Percentiles rank a stretch among this genome's conserved stretches.
phyloP scores from a whole-genome alignment of 768 basidiomycete species.

The Tulasnella sp. region DNA sequence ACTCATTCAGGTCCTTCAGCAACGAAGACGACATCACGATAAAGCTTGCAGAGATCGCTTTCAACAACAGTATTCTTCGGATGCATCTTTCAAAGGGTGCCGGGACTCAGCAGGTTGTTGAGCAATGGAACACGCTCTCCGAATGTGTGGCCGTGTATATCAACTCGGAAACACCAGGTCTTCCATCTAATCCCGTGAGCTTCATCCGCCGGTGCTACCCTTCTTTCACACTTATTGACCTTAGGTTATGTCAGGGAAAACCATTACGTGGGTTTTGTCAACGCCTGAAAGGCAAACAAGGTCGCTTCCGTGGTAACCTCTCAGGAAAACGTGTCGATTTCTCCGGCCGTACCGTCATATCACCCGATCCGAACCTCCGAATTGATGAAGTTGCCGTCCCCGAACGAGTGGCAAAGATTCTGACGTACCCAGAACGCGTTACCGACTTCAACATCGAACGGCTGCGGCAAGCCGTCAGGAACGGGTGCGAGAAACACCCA shows the following conservation, averaged over 20 bases:
- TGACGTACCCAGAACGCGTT: constrained; percentile 95
- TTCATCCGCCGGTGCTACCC: not conserved
- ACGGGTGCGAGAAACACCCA: constrained; percentile 83
- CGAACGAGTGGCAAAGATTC: constrained; percentile 82
- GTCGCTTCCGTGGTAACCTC: constrained; percentile 94
- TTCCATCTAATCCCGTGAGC: constrained; percentile 55
- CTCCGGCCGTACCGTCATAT: constrained; percentile 95
- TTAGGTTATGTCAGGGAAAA: constrained; percentile 41
- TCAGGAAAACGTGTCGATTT: constrained; percentile 99
- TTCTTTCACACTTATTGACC: not conserved
- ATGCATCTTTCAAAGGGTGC: constrained; percentile 79
- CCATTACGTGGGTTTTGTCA: constrained; percentile 97
- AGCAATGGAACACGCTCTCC: constrained; percentile 97
- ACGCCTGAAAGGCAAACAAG: constrained; percentile 96
- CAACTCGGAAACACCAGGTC: constrained; percentile 92
- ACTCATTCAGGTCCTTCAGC: constrained; percentile 29
- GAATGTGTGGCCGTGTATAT: constrained; percentile 94
- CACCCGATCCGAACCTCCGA: constrained; percentile 95
- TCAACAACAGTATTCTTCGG: constrained; percentile 85
- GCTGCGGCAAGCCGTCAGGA: constrained; percentile 64
- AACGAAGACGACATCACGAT: constrained; percentile 98
- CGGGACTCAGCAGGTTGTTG: constrained; percentile 41
- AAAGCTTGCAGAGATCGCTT: constrained; percentile 93
- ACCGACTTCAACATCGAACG: constrained; percentile 77
- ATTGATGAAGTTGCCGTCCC: constrained; percentile 98